phyloP scores from a whole-genome alignment of 495 filamentous ascomycete species.

The Aeminium ludgeri region DNA sequence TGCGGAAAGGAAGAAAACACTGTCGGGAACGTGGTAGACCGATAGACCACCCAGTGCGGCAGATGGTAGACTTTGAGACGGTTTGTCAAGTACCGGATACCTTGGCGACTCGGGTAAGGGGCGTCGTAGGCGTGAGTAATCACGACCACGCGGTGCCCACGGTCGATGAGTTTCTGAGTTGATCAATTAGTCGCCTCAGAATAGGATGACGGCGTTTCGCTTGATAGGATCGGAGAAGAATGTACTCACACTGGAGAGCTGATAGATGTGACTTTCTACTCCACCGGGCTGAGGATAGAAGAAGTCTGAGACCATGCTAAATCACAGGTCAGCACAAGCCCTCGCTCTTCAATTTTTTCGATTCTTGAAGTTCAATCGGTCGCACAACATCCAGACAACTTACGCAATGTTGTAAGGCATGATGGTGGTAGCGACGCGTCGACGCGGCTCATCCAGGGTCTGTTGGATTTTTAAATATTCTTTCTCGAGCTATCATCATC shows the following conservation, averaged over 20 bases:
- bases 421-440: conserved; percentile 13
- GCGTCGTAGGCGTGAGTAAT: conserved; percentile 93
- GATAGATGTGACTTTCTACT: conserved; percentile 95
- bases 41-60: conserved; percentile 88
- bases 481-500: too few species aligned
- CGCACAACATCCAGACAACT: conserved; percentile 19
- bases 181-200: background rate
- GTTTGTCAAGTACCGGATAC: conserved; percentile 93
- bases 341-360: background rate
- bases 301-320: conserved; percentile 95
- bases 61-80: conserved; percentile 97
- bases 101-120: conserved; percentile 40
- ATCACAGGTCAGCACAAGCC: conserved; percentile 12
- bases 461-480: background rate
- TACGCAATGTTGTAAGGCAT: conserved; percentile 65
- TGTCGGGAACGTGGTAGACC: conserved; percentile 85
- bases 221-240: background rate
- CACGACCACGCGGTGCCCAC: conserved; percentile 94
- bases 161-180: conserved; percentile 67
- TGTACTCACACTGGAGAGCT: conserved; percentile 47
- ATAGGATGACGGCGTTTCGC: too few species aligned
- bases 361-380: conserved; percentile 1
- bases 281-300: conserved; percentile 97
- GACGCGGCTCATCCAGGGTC: conserved; percentile 13
- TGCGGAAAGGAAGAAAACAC: conserved; percentile 97